These are phyloP conservation scores for Rosa persica DNA, from an alignment of 306 rosid genomes.

Conservation along the genomic window DNA sequence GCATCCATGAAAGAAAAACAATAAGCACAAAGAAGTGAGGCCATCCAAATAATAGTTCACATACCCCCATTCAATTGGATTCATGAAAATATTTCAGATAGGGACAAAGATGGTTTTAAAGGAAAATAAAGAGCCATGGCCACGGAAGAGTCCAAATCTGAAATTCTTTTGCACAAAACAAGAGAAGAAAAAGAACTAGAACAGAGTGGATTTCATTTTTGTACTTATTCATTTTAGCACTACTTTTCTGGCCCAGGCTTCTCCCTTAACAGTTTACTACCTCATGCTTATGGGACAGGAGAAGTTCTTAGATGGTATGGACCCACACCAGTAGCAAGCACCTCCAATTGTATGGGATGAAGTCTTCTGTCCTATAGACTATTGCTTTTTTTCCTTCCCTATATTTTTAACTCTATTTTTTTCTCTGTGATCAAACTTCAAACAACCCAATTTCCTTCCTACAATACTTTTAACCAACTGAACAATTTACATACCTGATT, in stretches of 20 bases:
- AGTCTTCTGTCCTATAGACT: neutral
- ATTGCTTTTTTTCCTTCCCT: neutral
- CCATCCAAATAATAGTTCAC: neutral
- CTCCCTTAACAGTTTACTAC: neutral
- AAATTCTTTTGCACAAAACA: neutral
- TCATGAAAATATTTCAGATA: neutral
- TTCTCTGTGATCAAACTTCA: neutral
- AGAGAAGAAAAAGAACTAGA: neutral
- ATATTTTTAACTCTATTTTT: neutral
- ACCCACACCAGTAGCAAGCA: neutral
- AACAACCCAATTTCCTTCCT: neutral
- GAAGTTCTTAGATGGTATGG: neutral
- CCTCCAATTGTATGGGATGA: neutral
- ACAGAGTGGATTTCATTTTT: neutral
- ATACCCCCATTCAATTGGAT: conserved; percentile 5
- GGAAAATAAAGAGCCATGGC: neutral
- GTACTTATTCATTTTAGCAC: neutral
- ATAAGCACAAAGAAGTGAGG: neutral
- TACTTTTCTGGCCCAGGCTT: neutral
- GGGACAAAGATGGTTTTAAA: neutral
- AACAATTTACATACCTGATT: conserved; percentile 12
- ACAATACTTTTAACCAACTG: neutral
- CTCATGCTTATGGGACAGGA: neutral
- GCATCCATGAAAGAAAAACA: neutral
- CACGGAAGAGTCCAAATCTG: neutral